Conservation (phyloP, 768 basidiomycete genomes). For the Macrolepiota albuminosa region DNA sequence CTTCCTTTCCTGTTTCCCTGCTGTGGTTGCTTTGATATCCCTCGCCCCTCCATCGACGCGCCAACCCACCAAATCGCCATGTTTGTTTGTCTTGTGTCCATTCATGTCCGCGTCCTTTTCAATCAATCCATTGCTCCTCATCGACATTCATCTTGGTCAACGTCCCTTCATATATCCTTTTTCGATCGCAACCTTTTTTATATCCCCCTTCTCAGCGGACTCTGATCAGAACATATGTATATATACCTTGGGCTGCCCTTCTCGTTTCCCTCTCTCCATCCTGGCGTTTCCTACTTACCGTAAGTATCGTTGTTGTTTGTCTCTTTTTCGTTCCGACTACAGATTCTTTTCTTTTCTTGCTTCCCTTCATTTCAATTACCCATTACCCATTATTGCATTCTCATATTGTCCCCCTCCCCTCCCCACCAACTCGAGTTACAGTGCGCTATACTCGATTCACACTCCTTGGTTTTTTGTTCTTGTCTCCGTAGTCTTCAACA, state of each 20-base stretch:
- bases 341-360: constrained; percentile 1
- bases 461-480: constrained; percentile 8
- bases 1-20: not conserved
- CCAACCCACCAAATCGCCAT: not conserved
- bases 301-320: constrained; percentile 1
- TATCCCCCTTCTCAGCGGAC: constrained; percentile 12
- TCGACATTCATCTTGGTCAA: constrained; percentile 9
- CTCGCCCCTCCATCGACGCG: not conserved
- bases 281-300: constrained; percentile 14
- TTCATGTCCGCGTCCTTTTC: not conserved
- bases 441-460: constrained; percentile 15
- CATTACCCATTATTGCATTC: not conserved
- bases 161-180: constrained; percentile 4
- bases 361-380: not conserved
- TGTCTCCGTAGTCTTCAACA: not conserved
- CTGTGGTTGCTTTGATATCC: not conserved
- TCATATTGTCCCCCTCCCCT: constrained; percentile 26
- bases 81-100: not conserved
- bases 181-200: constrained; percentile 9
- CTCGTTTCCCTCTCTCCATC: not conserved
- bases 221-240: constrained; percentile 9
- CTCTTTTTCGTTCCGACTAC: not conserved
- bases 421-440: constrained; percentile 16
- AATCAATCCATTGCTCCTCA: not conserved
- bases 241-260: constrained; percentile 12